Conservation (phyloP, 495 filamentous ascomycete genomes). For the Trichoderma orchidacearum region DNA sequence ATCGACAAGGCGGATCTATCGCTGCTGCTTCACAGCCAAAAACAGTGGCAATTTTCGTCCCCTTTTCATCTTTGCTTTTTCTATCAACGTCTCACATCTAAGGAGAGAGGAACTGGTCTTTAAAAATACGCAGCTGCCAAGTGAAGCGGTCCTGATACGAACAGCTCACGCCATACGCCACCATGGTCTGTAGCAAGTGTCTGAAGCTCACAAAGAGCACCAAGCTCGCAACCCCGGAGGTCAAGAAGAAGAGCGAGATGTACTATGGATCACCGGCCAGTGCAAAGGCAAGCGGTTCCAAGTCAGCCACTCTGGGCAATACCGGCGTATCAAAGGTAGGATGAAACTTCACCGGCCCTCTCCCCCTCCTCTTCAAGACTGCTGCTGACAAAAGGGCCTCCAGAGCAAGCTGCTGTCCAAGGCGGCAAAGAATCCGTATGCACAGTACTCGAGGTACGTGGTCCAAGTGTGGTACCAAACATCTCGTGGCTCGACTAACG, state of each 20-base stretch:
- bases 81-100: too few species aligned
- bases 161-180: slow-evolving; percentile 4
- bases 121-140: too few species aligned
- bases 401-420: slow-evolving; percentile 58
- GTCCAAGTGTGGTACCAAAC: too few species aligned
- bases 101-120: too few species aligned
- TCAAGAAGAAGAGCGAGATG: slow-evolving; percentile 60
- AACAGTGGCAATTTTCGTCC: too few species aligned
- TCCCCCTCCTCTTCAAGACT: neutral
- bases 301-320: slow-evolving; percentile 39
- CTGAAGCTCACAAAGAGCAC: slow-evolving; percentile 45
- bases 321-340: slow-evolving; percentile 40
- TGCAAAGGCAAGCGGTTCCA: slow-evolving; percentile 16
- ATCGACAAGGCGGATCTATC: neutral
- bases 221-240: slow-evolving; percentile 50
- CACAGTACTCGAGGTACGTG: slow-evolving; percentile 38
- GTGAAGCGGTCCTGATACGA: neutral
- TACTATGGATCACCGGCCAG: slow-evolving; percentile 51
- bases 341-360: slow-evolving; percentile 7
- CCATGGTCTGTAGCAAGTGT: slow-evolving; percentile 60
- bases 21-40: too few species aligned
- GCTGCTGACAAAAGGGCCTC: slow-evolving; percentile 4
- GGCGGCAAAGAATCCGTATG: slow-evolving; percentile 56
- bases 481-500: too few species aligned
- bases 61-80: too few species aligned